Percentiles rank a stretch among this genome's conserved stretches.
Conservation (phyloP, 192 early-diverging fungal genomes). For the Rhizophagus clarus region DNA sequence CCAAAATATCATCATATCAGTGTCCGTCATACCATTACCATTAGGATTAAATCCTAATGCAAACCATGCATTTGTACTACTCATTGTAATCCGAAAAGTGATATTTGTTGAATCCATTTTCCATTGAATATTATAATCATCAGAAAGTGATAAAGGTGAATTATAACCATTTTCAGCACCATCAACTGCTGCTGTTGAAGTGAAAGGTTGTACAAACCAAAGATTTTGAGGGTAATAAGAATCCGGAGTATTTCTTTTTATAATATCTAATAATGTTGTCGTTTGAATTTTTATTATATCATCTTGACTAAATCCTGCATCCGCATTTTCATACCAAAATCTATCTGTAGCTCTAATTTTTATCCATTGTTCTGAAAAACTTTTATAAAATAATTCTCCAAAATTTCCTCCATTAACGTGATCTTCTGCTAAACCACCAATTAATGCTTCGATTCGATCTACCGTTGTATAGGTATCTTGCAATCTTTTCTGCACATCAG, state of each 20-base stretch:
- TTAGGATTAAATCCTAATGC: neutral
- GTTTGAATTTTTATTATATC: neutral
- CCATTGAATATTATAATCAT: neutral
- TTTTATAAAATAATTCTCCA: neutral
- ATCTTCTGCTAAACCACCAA: constrained; percentile 11
- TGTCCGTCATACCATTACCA: neutral
- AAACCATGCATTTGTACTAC: neutral
- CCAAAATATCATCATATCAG: neutral
- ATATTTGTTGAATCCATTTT: neutral
- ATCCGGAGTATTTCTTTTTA: neutral
- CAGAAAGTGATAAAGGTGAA: neutral
- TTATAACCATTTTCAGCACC: neutral
- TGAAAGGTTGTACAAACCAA: neutral
- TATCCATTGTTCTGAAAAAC: neutral
- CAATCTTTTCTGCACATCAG: neutral
- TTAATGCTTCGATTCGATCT: constrained; percentile 22
- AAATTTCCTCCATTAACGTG: constrained; percentile 18
- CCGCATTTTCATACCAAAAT: constrained; percentile 54
- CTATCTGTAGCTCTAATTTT: constrained; percentile 50
- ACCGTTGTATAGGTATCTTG: constrained; percentile 10
- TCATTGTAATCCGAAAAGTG: neutral
- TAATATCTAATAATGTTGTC: neutral
- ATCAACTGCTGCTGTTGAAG: neutral
- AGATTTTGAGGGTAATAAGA: neutral
- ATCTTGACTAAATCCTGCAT: neutral